Conservation (phyloP, 2,329 filamentous ascomycete species). For the Diplodia scrobiculata region DNA sequence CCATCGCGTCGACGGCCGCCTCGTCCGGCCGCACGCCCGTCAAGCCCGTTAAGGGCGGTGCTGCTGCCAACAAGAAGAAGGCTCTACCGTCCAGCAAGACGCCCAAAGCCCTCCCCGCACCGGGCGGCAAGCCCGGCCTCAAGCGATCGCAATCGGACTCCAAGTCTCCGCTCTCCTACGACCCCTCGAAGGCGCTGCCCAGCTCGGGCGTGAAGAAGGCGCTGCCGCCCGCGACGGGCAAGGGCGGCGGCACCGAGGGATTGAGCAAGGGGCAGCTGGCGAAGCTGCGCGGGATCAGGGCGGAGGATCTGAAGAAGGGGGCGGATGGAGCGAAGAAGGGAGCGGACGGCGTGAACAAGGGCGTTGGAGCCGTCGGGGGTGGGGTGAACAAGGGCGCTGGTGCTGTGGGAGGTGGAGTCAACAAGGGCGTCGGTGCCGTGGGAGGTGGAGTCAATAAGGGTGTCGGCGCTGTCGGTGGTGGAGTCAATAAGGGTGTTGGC, state of each 20-base stretch:
- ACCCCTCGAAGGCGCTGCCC: constrained; percentile 8
- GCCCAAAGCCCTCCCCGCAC: background rate
- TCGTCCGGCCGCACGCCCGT: background rate
- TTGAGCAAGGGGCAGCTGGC: constrained; percentile 25
- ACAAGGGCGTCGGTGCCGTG: background rate
- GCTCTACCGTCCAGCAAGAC: background rate
- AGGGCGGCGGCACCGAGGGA: background rate
- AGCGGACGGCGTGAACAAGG: background rate
- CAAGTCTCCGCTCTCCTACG: background rate
- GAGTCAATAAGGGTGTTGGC: background rate
- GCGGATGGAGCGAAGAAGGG: background rate
- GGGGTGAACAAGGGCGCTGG: background rate
- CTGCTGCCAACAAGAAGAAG: background rate
- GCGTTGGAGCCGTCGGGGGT: background rate
- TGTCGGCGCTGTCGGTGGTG: background rate
- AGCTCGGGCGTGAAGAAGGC: constrained; percentile 15
- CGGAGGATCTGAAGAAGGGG: constrained; percentile 7
- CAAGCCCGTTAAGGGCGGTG: background rate
- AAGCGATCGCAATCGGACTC: constrained; percentile 8
- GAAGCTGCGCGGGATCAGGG: constrained; percentile 16
- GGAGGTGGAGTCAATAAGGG: background rate
- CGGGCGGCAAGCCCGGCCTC: background rate
- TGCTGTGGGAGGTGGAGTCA: background rate
- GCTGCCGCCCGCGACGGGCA: constrained; percentile 1
- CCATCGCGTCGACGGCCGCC: constrained; percentile 20